A percentile compares a stretch with the other conserved stretches of the same genome.
Conservation (phyloP, 2,329 filamentous ascomycete genomes). For the Talaromyces rugulosus region DNA sequence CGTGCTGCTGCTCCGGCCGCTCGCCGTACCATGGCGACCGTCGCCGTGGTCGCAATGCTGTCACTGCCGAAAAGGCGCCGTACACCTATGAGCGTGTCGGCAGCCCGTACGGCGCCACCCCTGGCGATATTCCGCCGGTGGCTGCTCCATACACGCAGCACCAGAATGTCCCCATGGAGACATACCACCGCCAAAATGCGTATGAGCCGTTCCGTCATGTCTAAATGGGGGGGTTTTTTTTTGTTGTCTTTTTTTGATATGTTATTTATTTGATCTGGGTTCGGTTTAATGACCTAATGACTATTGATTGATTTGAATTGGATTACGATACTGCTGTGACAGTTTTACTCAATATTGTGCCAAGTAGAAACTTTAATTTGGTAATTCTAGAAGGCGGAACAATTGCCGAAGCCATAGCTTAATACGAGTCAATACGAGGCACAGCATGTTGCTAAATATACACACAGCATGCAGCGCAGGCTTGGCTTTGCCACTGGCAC, state of each 20-base stretch:
- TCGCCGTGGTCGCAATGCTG: conserved; percentile 23
- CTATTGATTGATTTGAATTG: neutral
- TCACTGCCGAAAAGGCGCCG: conserved; percentile 56
- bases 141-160: conserved; percentile 10
- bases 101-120: conserved; percentile 22
- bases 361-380: too few relatives aligned
- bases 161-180: conserved; percentile 22
- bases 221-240: neutral
- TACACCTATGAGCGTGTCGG: conserved; percentile 58
- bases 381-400: too few relatives aligned
- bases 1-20: conserved; percentile 83
- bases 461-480: too few relatives aligned
- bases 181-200: conserved; percentile 21
- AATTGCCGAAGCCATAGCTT: too few relatives aligned
- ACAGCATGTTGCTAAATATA: too few relatives aligned
- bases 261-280: neutral
- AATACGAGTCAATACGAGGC: too few relatives aligned
- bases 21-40: conserved; percentile 44
- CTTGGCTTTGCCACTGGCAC: too few relatives aligned
- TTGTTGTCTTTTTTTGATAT: neutral
- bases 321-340: neutral
- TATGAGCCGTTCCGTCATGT: conserved; percentile 38
- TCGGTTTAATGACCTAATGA: neutral
- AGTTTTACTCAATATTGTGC: too few relatives aligned
- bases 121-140: conserved; percentile 12